Percentiles rank a stretch among this genome's conserved stretches.
phyloP scores from a whole-genome alignment of 2,329 filamentous ascomycete species.

The Escovopsis weberi region DNA sequence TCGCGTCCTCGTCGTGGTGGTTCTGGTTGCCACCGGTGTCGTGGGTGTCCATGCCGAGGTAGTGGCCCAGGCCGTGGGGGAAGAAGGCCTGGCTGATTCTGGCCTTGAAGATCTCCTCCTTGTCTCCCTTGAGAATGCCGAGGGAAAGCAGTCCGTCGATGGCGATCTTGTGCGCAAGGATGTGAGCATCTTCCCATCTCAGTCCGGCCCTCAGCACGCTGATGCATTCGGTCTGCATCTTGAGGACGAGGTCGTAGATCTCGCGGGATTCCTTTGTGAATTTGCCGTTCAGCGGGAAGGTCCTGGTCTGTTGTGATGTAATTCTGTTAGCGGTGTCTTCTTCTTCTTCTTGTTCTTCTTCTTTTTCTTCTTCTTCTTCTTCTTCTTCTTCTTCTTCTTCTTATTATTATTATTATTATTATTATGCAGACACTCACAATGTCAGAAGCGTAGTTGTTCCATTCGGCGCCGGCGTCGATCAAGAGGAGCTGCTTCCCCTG shows the following conservation, averaged over 20 bases:
- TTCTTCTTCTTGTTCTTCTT: too few relatives aligned
- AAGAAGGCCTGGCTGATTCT: constrained; percentile 84
- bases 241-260: constrained; percentile 71
- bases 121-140: constrained; percentile 55
- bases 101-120: constrained; percentile 59
- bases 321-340: too few relatives aligned
- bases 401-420: too few relatives aligned
- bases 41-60: constrained; percentile 85
- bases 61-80: constrained; percentile 82
- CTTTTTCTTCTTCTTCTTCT: too few relatives aligned
- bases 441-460: constrained; percentile 56
- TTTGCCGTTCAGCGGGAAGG: constrained; percentile 64
- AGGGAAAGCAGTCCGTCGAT: constrained; percentile 65
- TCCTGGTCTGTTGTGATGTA: constrained; percentile 47
- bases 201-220: constrained; percentile 58
- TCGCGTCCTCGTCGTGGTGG: constrained; percentile 61
- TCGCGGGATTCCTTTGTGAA: constrained; percentile 55
- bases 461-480: constrained; percentile 72
- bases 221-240: constrained; percentile 75
- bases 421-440: constrained; percentile 31
- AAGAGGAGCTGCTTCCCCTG: constrained; percentile 63
- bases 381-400: too few relatives aligned
- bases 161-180: constrained; percentile 65
- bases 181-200: constrained; percentile 68
- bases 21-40: constrained; percentile 70